Evolutionary conservation across 2,329 filamentous ascomycete genomes (phyloP).

Genomic region (Talaromyces sp.): DNA sequence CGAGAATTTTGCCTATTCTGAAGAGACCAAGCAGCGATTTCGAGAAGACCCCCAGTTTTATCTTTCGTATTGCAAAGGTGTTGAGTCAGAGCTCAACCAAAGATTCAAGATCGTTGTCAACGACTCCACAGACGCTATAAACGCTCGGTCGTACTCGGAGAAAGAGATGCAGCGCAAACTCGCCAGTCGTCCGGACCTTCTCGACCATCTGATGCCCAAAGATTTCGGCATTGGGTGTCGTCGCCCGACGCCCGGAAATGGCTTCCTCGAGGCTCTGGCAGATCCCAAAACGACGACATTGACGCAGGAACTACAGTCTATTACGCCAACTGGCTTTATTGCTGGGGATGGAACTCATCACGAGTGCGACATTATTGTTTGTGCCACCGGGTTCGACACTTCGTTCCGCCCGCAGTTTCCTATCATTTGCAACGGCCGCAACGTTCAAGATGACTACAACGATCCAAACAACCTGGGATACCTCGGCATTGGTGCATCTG

Average conservation of each 20-base stretch:
- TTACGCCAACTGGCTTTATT: not conserved
- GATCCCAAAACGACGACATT: not conserved
- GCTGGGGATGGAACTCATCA: constrained; percentile 8
- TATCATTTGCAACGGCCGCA: constrained; percentile 30
- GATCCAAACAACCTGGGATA: constrained; percentile 41
- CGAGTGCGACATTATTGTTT: constrained; percentile 21
- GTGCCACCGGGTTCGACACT: constrained; percentile 37
- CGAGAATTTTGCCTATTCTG: not conserved
- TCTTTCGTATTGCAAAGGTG: not conserved
- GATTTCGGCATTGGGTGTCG: not conserved
- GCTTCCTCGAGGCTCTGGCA: not conserved
- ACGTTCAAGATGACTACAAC: constrained; percentile 37
- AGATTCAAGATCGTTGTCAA: not conserved
- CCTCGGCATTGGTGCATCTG: constrained; percentile 40
- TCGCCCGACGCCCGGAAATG: not conserved
- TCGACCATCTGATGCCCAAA: not conserved
- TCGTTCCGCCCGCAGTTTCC: constrained; percentile 41
- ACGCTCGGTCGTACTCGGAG: not conserved
- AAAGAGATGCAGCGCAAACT: not conserved
- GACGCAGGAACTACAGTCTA: not conserved
- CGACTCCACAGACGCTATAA: not conserved
- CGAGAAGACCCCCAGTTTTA: not conserved
- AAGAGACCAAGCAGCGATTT: constrained; percentile 1
- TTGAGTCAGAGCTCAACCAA: not conserved
- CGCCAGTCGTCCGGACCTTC: not conserved